These are phyloP conservation scores for Ailanthus altissimus DNA, from an alignment of 345 rosid genomes.

Conservation along the genomic window DNA sequence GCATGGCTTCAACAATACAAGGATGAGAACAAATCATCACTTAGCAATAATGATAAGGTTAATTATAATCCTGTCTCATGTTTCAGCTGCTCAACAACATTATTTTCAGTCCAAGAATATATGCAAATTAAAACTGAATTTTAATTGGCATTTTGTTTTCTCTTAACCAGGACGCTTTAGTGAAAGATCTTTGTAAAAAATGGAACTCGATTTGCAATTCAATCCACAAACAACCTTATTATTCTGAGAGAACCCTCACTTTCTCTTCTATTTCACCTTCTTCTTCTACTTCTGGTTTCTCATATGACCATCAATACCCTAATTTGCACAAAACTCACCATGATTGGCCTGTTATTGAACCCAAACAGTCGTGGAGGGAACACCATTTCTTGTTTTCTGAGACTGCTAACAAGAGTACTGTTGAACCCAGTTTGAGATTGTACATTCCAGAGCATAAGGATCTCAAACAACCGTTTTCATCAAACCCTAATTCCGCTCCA, in stretches of 20 bases:
- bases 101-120: neutral
- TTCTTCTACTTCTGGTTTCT: conserved; percentile 52
- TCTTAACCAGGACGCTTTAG: conserved; percentile 43
- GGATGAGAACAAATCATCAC: conserved; percentile 47
- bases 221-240: conserved; percentile 43
- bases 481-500: conserved; percentile 52
- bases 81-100: neutral
- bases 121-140: conserved; percentile 12
- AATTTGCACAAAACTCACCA: conserved; percentile 38
- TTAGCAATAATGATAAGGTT: conserved; percentile 43
- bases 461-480: conserved; percentile 30
- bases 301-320: conserved; percentile 48
- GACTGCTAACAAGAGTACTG: conserved; percentile 19
- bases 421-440: conserved; percentile 43
- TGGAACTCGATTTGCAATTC: conserved; percentile 66
- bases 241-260: conserved; percentile 48
- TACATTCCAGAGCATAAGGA: conserved; percentile 46
- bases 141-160: neutral
- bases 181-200: conserved; percentile 58
- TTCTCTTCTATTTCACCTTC: conserved; percentile 63
- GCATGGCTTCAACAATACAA: conserved; percentile 81
- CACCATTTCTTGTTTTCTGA: conserved; percentile 36
- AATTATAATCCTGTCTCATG: neutral
- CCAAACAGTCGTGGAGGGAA: conserved; percentile 40
- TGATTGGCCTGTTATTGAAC: conserved; percentile 53